phyloP scores from a whole-genome alignment of 1,139 yeast genomes.

The Zygosaccharomyces pseudobailii region DNA sequence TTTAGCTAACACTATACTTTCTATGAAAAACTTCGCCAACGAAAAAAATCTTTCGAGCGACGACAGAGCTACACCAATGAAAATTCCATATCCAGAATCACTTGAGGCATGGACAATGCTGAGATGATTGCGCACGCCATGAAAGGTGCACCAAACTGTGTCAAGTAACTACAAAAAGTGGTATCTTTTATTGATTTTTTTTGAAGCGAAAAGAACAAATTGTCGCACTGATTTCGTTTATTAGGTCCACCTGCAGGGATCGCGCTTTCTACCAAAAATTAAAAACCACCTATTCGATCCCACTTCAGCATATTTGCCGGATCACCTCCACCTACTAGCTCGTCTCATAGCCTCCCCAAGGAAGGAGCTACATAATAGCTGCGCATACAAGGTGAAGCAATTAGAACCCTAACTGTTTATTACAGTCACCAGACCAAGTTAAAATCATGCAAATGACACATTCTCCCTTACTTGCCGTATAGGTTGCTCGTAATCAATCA shows the following conservation, averaged over 20 bases:
- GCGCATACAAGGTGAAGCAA: not conserved
- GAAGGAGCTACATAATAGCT: not conserved
- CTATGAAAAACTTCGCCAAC: not conserved
- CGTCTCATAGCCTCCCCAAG: not conserved
- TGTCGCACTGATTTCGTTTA: not conserved
- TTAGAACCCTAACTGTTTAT: not conserved
- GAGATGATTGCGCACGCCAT: not conserved
- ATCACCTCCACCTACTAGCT: not conserved
- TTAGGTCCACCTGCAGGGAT: not conserved
- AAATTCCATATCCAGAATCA: not conserved
- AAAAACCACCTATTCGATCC: not conserved
- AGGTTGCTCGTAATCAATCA: not conserved
- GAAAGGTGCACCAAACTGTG: not conserved
- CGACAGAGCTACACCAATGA: not conserved
- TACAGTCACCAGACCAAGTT: not conserved
- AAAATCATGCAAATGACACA: not conserved
- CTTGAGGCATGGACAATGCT: not conserved
- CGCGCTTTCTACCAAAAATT: not conserved
- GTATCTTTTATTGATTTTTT: too few relatives aligned
- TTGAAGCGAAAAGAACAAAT: not conserved
- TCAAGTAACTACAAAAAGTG: not conserved
- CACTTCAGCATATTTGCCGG: not conserved
- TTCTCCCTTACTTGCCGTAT: not conserved
- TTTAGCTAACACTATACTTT: not conserved
- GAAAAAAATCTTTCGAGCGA: not conserved